phyloP scores from a whole-genome alignment of 768 basidiomycete genomes.

The Serendipita sp. region DNA sequence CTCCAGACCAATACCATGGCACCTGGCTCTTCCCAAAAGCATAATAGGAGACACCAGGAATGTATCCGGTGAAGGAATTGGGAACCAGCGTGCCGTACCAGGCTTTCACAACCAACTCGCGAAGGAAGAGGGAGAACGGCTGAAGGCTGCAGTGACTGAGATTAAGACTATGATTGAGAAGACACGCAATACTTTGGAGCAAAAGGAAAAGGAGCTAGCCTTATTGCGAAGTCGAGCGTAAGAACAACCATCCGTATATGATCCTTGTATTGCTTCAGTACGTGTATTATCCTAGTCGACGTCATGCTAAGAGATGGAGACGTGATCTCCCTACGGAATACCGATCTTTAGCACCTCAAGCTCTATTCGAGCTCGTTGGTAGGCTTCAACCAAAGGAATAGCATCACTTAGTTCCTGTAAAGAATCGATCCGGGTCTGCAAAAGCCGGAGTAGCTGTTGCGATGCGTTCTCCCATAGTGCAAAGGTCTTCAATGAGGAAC shows the following conservation, averaged over 20 bases:
- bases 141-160: slow-evolving; percentile 59
- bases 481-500: neutral
- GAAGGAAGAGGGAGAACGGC: slow-evolving; percentile 61
- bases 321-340: too few relatives aligned
- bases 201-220: slow-evolving; percentile 66
- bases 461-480: neutral
- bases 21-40: slow-evolving; percentile 43
- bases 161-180: slow-evolving; percentile 63
- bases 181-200: slow-evolving; percentile 48
- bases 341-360: neutral
- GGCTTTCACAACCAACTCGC: slow-evolving; percentile 82
- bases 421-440: neutral
- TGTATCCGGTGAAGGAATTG: slow-evolving; percentile 9
- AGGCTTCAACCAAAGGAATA: neutral
- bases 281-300: too few relatives aligned
- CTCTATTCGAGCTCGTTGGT: neutral
- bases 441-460: neutral
- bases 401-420: neutral
- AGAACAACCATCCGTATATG: neutral
- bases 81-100: slow-evolving; percentile 26
- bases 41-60: slow-evolving; percentile 38
- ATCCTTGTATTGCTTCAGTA: neutral
- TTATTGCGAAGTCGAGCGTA: neutral
- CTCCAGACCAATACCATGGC: slow-evolving; percentile 10
- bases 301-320: too few relatives aligned